Conservation (phyloP, 768 basidiomycete genomes). For the Boletus insuetus region DNA sequence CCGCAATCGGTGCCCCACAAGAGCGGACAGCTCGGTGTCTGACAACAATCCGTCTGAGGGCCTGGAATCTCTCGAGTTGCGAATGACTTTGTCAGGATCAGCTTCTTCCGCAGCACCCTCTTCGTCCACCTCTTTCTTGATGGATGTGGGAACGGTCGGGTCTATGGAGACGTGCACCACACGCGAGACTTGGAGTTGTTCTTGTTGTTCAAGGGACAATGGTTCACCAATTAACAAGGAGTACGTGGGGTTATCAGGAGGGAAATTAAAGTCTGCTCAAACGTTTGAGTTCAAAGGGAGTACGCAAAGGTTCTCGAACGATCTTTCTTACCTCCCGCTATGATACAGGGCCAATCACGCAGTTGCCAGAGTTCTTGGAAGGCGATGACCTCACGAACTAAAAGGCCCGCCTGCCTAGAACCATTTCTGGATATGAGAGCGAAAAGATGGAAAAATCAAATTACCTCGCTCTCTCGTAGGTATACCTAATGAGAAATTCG, state of each 20-base stretch:
- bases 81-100: constrained; percentile 72
- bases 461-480: constrained; percentile 81
- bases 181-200: constrained; percentile 55
- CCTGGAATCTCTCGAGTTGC: constrained; percentile 61
- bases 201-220: constrained; percentile 53
- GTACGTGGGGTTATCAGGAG: constrained; percentile 81
- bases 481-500: constrained; percentile 31
- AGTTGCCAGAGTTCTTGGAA: constrained; percentile 49
- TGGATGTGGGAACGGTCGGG: constrained; percentile 42
- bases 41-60: constrained; percentile 69
- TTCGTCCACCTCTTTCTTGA: constrained; percentile 25
- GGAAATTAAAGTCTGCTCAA: constrained; percentile 81
- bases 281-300: not conserved
- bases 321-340: constrained; percentile 68
- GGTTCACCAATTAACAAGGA: constrained; percentile 65
- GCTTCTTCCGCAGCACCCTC: constrained; percentile 39
- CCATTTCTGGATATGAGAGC: not conserved
- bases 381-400: constrained; percentile 58
- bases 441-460: constrained; percentile 19
- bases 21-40: constrained; percentile 48
- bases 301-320: not conserved
- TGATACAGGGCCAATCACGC: constrained; percentile 70
- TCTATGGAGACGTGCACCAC: constrained; percentile 74
- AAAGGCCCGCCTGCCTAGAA: constrained; percentile 70
- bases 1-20: constrained; percentile 41